Conservation (phyloP, 331 rosid species). For the Acacia concinna region DNA sequence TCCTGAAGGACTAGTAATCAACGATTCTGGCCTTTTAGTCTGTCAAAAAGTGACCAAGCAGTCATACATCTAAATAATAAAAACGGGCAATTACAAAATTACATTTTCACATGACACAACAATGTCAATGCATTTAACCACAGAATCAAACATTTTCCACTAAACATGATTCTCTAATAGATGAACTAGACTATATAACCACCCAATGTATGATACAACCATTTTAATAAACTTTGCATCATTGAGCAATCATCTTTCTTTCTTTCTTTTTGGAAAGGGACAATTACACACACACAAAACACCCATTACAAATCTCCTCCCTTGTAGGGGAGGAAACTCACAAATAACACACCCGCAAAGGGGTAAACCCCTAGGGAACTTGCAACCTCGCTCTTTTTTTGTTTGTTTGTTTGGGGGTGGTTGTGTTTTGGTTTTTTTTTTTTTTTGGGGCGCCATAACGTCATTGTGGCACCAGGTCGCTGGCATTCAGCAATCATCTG, state of each 20-base stretch:
- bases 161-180: background rate
- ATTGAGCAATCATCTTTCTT: background rate
- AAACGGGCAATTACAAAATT: background rate
- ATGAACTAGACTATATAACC: background rate
- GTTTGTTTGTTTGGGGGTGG: too few species aligned
- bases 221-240: background rate
- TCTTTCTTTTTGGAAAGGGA: background rate
- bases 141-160: background rate
- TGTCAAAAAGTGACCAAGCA: slow-evolving; percentile 44
- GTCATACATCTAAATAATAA: slow-evolving; percentile 3
- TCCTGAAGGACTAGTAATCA: slow-evolving; percentile 68
- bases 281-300: background rate
- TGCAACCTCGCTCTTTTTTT: background rate
- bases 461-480: background rate
- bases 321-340: background rate
- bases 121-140: background rate
- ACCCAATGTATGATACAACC: background rate
- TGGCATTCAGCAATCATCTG: background rate
- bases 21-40: slow-evolving; percentile 62
- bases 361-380: background rate
- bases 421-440: too few species aligned
- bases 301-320: background rate
- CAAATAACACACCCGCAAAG: background rate
- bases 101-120: background rate
- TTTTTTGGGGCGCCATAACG: too few species aligned